Conservation (phyloP, 257 asterid species). For the Nicotiana undulata region DNA sequence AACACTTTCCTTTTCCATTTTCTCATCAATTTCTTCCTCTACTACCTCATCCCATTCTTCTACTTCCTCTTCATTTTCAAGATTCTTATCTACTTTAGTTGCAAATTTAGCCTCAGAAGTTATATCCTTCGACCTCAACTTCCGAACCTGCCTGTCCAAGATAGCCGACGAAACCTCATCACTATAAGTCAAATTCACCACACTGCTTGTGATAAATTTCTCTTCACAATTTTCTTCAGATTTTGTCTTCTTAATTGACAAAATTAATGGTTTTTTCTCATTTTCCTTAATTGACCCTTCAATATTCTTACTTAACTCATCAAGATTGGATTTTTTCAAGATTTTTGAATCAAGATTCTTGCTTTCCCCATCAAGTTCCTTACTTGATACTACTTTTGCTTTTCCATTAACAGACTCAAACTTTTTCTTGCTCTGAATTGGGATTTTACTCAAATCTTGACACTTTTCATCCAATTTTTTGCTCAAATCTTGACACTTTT, state of each 20-base stretch:
- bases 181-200: neutral
- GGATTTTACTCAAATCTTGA: neutral
- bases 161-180: too few species aligned
- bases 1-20: conserved; percentile 27
- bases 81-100: conserved; percentile 10
- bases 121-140: too few species aligned
- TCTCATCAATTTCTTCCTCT: conserved; percentile 25
- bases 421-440: conserved; percentile 5
- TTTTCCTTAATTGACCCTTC: conserved; percentile 3
- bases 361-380: conserved; percentile 11
- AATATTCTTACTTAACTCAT: conserved; percentile 7
- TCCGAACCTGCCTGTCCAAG: too few species aligned
- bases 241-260: conserved; percentile 20
- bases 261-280: conserved; percentile 9
- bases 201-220: conserved; percentile 38
- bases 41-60: conserved; percentile 19
- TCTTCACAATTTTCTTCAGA: conserved; percentile 57
- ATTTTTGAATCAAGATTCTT: neutral
- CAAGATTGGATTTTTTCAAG: conserved; percentile 1
- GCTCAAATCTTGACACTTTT: conserved; percentile 21
- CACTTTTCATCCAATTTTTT: conserved; percentile 31
- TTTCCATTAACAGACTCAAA: conserved; percentile 14
- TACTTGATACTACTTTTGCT: neutral
- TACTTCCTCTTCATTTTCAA: conserved; percentile 15
- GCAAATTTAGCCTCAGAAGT: conserved; percentile 16